Evolutionary conservation across 2,329 filamentous ascomycete species (phyloP).

Genomic region (Akanthomyces dipterigenus): DNA sequence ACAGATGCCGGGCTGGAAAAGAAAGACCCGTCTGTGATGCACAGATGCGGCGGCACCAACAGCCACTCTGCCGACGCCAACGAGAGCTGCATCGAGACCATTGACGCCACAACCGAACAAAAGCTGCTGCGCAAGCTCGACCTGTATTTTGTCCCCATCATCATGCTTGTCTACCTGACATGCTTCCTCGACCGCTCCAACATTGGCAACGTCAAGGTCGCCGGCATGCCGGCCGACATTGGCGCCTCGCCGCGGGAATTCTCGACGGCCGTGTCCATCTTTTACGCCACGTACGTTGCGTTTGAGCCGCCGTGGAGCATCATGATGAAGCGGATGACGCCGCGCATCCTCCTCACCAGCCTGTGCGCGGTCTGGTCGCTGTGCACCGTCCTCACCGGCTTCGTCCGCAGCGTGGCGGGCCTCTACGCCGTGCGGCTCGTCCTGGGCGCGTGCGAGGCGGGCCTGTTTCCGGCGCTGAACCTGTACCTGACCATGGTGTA

Average conservation of each 20-base stretch:
- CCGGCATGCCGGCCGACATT: constrained; percentile 28
- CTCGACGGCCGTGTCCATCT: constrained; percentile 26
- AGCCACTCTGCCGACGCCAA: background rate
- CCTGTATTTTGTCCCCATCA: constrained; percentile 32
- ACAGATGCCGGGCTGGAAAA: constrained; percentile 5
- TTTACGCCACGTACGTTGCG: constrained; percentile 26
- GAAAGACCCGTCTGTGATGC: background rate
- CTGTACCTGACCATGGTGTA: constrained; percentile 23
- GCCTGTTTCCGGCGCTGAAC: constrained; percentile 21
- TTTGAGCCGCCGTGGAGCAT: constrained; percentile 27
- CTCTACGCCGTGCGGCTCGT: constrained; percentile 21
- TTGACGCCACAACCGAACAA: constrained; percentile 23
- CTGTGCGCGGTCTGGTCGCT: constrained; percentile 23
- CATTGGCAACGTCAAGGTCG: constrained; percentile 33
- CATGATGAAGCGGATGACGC: constrained; percentile 26
- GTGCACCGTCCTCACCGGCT: constrained; percentile 22
- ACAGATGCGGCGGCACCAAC: background rate
- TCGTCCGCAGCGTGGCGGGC: constrained; percentile 23
- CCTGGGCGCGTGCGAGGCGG: constrained; percentile 20
- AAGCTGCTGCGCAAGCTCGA: constrained; percentile 28
- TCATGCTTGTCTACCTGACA: constrained; percentile 49
- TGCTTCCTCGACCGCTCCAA: constrained; percentile 50
- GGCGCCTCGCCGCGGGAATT: constrained; percentile 24
- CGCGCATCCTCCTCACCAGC: constrained; percentile 23
- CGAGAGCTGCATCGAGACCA: constrained; percentile 15